Base-by-base conservation (phyloP, 2,329 filamentous ascomycete genomes). In the Stemphylium beticola region DNA sequence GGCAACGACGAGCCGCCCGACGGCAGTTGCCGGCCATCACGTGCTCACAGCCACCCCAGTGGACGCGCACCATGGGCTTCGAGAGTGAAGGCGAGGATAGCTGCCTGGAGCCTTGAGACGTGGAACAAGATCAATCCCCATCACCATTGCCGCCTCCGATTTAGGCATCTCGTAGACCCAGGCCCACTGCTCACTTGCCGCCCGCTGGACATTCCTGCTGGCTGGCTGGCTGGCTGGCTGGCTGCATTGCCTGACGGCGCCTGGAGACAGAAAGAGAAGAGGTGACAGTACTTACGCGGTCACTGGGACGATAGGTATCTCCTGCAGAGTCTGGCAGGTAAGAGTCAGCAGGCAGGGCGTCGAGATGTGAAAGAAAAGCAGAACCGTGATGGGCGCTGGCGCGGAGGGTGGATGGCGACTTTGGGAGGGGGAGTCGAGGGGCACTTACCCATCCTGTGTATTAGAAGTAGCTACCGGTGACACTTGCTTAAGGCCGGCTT, bases 361-460 rank as follows among this genome's bases (percentile, higher is more conserved):
- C 54, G 49, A 52, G 61, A 56, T 58, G 57, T 55, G 46, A 48
- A 49, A 56, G 49, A 52, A 52, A 58, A 50, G 58, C 52, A 62
- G 62, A 53, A 62, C 59, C 61, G 62, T 66, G 64, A 67, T 64
- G 62, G 61, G 58, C 53, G 55, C 57, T 44, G 41, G 52, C 52
- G 55, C 58, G 49, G 49, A 61, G 54, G 55, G 55, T 42, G 60
- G 53, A 54, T 48, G 59, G 57, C 54, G 53, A 56, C 22, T 31
- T 55, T 31, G 37, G 41, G 20, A 45, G 55, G 48, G 60, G 61
- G 60, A 58, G 62, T 49, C 45, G 56, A 53, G 57, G 55, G 58
- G 65, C 62, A 65, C 62, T 64, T 68, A 68, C 65, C 66, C 66
- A 69, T 68, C 47, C 53, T 63, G 62, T 67, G 57, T 65, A 66